Evolutionary conservation across 73 alveolate genomes (phyloP), one percentile per base, ranked within the genome.

Genomic region (Symbiodinium pilosum): DNA sequence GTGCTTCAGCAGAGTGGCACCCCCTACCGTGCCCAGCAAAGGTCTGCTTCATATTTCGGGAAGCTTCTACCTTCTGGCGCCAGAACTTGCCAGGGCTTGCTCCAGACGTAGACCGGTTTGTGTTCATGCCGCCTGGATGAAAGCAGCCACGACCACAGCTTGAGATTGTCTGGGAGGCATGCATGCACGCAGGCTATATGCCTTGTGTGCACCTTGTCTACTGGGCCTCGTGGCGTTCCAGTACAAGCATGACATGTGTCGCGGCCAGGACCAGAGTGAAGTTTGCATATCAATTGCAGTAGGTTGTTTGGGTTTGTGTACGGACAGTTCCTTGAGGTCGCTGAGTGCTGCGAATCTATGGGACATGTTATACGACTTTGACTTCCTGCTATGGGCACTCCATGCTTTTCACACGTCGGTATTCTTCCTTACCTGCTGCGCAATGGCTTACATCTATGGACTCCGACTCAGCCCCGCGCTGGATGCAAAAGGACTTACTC

Each of bases 51-150:
- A 71, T 88, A 26, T 88, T 88, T 51, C 95, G 95, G 21, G 95
- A 88, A 88, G 95, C 95, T 68, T 88, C 95, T 43, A 88, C 95
- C 39, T 88, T 88, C 41, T 88, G 95, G 95, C 95, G 95, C 34
- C 95, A 88, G 86, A 88, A 88, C 40, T 69, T 88, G 52, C 95
- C 95, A 59, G 73, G 87, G 43, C 73, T 88, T 75, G 87, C 95
- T 59, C 95, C 95, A 41, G 95, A 88, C 83, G 95, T 88, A 56
- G 95, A 88, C 52, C 95, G 95, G 71, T 88, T 88, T 30, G 95
- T 88, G 43, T 88, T 88, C 95, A 59, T 88, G 95, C 69, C 32
- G 34, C 95, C 28, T 32, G 59, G 94, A 26, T 32, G 7, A 32
- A 36, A 41, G 59, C 14, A n/a, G n/a, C n/a, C n/a, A n/a, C n/a